These are phyloP conservation scores for Macrophomina phaseolina DNA, from an alignment of 2,329 filamentous ascomycete species.

Conservation along the genomic window DNA sequence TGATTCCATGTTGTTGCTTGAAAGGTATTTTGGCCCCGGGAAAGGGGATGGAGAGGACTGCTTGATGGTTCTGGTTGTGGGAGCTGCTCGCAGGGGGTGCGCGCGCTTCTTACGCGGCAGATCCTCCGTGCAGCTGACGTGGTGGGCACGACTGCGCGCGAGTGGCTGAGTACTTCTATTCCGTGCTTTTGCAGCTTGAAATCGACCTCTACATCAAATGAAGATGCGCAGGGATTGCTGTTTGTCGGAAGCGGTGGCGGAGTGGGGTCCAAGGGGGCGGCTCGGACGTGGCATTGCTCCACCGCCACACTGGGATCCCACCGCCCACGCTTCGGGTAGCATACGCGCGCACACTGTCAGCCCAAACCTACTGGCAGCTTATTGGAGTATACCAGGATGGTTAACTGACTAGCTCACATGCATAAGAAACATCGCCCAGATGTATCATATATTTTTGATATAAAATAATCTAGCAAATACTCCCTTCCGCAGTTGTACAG, in stretches of 20 bases:
- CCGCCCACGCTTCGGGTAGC: background rate
- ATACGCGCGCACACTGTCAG: background rate
- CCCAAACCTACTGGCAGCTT: too few relatives aligned
- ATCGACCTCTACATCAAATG: background rate
- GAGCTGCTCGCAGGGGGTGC: background rate
- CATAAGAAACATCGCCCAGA: too few relatives aligned
- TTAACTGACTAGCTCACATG: too few relatives aligned
- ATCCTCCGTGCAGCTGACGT: slow-evolving; percentile 1
- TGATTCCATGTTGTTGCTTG: slow-evolving; percentile 3
- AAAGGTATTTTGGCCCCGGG: too few relatives aligned
- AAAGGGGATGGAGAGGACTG: background rate
- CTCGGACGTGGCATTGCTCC: slow-evolving; percentile 20
- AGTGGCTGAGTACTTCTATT: background rate
- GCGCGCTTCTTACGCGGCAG: background rate
- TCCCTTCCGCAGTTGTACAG: too few relatives aligned
- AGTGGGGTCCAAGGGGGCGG: slow-evolving; percentile 18
- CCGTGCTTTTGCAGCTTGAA: background rate
- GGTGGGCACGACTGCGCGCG: background rate
- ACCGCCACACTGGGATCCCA: background rate
- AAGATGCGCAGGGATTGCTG: background rate
- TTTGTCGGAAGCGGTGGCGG: slow-evolving; percentile 2
- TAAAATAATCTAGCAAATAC: too few relatives aligned
- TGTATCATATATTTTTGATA: too few relatives aligned
- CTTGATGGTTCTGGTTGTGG: background rate
- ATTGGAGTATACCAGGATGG: too few relatives aligned